Conservation (phyloP, 768 basidiomycete species). For the Lentinula lateritia region DNA sequence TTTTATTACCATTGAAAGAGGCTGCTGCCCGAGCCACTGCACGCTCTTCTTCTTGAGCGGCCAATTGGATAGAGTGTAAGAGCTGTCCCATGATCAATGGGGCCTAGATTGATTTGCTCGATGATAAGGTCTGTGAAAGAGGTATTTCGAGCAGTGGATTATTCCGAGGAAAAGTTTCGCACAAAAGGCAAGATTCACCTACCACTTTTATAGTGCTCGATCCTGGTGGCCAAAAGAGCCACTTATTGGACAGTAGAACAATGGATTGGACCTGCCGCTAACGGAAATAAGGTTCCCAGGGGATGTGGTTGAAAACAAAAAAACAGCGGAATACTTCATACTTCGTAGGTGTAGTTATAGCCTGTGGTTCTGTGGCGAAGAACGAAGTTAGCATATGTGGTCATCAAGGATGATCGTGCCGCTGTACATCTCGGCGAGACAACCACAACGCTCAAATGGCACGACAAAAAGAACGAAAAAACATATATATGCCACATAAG, state of each 20-base stretch:
- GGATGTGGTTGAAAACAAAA: background rate
- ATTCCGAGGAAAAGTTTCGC: background rate
- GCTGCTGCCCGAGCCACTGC: background rate
- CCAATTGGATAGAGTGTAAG: background rate
- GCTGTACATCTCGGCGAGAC: background rate
- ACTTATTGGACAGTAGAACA: background rate
- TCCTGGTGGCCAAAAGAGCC: background rate
- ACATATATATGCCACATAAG: background rate
- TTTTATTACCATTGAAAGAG: background rate
- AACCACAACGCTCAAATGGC: background rate
- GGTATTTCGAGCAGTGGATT: background rate
- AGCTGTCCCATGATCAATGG: background rate
- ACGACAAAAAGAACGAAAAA: background rate
- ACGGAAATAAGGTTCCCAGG: background rate
- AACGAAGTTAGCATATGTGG: background rate
- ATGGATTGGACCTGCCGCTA: background rate
- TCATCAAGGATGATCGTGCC: background rate
- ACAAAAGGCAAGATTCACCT: background rate
- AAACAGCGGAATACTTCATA: no score
- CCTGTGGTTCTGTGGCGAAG: background rate
- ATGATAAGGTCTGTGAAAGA: background rate
- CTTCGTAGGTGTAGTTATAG: background rate
- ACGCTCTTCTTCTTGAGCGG: background rate
- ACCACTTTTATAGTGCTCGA: background rate
- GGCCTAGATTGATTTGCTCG: background rate